phyloP scores from a whole-genome alignment of 2,329 filamentous ascomycete genomes.

The Cladosporium sp. region DNA sequence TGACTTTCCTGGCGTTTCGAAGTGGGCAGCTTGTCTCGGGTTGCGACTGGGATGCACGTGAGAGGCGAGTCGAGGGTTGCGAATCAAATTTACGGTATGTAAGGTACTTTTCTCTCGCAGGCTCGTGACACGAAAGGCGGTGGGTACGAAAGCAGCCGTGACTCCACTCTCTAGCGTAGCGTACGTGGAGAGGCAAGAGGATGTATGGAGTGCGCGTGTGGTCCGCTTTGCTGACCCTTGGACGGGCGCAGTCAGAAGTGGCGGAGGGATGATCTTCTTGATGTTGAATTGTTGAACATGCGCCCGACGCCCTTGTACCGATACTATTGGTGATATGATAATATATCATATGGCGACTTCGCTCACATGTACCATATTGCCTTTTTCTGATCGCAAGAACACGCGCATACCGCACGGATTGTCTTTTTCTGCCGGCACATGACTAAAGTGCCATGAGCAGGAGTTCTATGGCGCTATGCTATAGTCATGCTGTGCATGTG shows the following conservation, averaged over 20 bases:
- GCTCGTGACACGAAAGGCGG: background rate
- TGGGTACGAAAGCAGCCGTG: background rate
- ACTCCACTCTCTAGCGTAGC: background rate
- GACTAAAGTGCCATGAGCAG: too few relatives aligned
- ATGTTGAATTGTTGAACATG: background rate
- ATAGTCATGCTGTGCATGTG: too few relatives aligned
- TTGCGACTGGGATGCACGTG: conserved; percentile 7
- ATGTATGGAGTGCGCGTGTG: conserved; percentile 13
- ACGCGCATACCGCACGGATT: background rate
- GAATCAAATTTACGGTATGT: too few relatives aligned
- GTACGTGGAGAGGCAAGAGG: background rate
- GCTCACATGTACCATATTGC: background rate
- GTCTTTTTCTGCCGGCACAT: too few relatives aligned
- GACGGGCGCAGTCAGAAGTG: too few relatives aligned
- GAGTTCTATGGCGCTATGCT: too few relatives aligned
- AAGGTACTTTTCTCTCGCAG: too few relatives aligned
- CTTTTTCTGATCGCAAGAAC: background rate
- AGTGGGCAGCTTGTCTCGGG: background rate
- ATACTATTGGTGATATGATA: too few relatives aligned
- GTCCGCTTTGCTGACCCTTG: conserved; percentile 1
- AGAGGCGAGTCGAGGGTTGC: conserved; percentile 6
- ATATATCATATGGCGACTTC: background rate
- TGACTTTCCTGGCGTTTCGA: conserved; percentile 2
- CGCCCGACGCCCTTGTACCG: too few relatives aligned
- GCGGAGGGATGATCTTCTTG: too few relatives aligned